A percentile compares a stretch with the other conserved stretches of the same genome.
phyloP scores from a whole-genome alignment of 345 rosid species.

The Pugionium cornutum region DNA sequence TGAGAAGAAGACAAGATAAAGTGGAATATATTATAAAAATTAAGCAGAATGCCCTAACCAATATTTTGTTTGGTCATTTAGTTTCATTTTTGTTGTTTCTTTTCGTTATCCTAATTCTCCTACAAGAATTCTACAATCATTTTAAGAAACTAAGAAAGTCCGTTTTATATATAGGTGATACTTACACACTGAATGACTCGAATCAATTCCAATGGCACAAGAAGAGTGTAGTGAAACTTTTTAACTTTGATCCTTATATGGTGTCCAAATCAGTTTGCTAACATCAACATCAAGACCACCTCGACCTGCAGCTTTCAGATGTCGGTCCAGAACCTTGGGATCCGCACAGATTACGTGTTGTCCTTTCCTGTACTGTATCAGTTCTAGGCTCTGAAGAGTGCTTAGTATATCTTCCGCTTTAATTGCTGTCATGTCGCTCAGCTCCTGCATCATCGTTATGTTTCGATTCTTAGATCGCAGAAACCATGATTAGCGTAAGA shows the following conservation, averaged over 20 bases:
- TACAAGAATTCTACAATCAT: background rate
- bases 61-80: too few relatives aligned
- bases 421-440: conserved; percentile 98
- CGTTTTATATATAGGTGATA: conserved; percentile 3
- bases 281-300: conserved; percentile 98
- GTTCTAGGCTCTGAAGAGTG: conserved; percentile 92
- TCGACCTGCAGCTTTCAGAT: conserved; percentile 94
- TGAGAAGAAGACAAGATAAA: too few relatives aligned
- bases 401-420: conserved; percentile 91
- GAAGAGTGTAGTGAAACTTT: background rate
- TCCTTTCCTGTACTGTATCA: conserved; percentile 98
- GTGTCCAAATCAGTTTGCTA: conserved; percentile 97
- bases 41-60: too few relatives aligned
- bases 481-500: background rate
- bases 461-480: background rate
- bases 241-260: conserved; percentile 88
- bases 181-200: conserved; percentile 16
- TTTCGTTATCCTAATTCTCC: too few relatives aligned
- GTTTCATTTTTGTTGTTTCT: too few relatives aligned
- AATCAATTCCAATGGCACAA: conserved; percentile 3
- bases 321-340: conserved; percentile 95
- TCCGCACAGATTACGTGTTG: conserved; percentile 98
- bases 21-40: too few relatives aligned
- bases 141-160: background rate
- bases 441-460: conserved; percentile 56